These are phyloP conservation scores for Fusarium globosum DNA, from an alignment of 2,329 filamentous ascomycete genomes.

Conservation along the genomic window DNA sequence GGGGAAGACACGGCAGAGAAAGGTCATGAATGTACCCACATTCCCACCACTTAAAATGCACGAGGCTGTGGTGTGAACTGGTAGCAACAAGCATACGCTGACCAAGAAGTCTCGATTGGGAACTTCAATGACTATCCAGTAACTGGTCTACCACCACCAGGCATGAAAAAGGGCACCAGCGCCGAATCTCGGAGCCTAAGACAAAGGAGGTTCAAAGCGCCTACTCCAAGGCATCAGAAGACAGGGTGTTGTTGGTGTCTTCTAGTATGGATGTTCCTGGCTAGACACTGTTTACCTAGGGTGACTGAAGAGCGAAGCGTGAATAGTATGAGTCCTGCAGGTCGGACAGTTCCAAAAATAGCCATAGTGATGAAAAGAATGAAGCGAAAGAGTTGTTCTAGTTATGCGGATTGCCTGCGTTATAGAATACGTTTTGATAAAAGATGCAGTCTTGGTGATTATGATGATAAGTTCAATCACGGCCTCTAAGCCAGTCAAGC, in stretches of 20 bases:
- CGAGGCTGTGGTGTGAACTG: no score
- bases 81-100: no score
- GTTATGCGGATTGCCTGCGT: accelerated
- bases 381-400: accelerated
- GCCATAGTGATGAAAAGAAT: not conserved
- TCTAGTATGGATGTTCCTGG: not conserved
- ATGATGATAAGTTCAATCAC: not conserved
- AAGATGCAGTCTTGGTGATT: not conserved
- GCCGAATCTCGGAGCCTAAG: no score
- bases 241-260: not conserved
- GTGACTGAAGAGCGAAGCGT: not conserved
- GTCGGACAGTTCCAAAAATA: not conserved
- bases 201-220: not conserved
- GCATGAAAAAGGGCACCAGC: not conserved
- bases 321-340: accelerated
- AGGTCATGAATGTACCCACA: not conserved
- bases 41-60: no score
- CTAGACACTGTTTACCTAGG: accelerated
- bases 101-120: no score
- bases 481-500: not conserved
- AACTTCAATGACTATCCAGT: not conserved
- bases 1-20: not conserved
- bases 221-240: accelerated
- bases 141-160: no score
- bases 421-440: not conserved